Evolutionary conservation across 169 alveolate genomes (phyloP).

Genomic region (Cryptosporidium parvum): DNA sequence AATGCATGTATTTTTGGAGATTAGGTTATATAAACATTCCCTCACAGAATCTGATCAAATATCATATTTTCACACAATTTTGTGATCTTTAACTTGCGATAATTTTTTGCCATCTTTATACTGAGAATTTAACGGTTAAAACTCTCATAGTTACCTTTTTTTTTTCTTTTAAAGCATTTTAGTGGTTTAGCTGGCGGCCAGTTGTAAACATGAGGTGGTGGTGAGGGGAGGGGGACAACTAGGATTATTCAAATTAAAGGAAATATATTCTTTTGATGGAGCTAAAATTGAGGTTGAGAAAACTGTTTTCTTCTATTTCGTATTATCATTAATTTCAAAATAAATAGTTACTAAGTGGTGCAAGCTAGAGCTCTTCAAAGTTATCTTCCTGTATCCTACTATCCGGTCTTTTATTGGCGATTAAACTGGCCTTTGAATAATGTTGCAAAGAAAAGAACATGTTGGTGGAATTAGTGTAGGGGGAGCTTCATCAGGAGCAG

Average conservation of each 20-base stretch:
- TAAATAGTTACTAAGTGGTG: neutral
- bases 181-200: neutral
- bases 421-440: neutral
- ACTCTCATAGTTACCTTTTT: neutral
- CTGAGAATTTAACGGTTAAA: neutral
- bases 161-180: neutral
- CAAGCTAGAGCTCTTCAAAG: neutral
- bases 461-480: conserved; percentile 45
- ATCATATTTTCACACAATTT: too few species aligned
- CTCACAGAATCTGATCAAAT: neutral
- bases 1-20: too few species aligned
- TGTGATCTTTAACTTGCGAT: neutral
- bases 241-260: neutral
- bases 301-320: too few species aligned
- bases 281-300: neutral
- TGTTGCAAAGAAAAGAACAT: conserved; percentile 68
- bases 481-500: conserved; percentile 40
- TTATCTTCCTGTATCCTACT: neutral
- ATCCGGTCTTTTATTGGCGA: neutral
- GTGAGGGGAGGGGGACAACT: neutral
- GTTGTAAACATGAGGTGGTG: neutral
- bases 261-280: neutral
- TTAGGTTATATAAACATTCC: too few species aligned
- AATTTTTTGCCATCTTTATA: too few species aligned
- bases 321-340: too few species aligned